These are phyloP conservation scores for Musa acuminata DNA, from an alignment of 176 grass and related monocot genomes.

Conservation along the genomic window DNA sequence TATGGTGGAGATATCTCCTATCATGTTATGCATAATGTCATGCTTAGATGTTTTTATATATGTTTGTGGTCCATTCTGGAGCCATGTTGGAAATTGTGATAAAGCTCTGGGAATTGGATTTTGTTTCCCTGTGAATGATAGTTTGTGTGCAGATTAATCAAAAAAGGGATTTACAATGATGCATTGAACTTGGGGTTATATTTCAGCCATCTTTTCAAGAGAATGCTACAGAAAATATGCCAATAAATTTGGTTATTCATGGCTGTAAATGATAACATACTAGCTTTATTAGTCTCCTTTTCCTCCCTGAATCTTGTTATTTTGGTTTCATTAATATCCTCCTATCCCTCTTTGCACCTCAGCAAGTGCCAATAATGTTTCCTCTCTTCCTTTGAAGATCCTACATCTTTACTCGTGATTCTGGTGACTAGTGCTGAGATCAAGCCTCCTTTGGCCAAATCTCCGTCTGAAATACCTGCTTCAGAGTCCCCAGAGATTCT, in stretches of 20 bases:
- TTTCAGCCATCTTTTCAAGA: background rate
- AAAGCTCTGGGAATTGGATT: background rate
- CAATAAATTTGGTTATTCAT: too few relatives aligned
- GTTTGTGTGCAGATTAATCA: background rate
- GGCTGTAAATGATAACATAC: too few relatives aligned
- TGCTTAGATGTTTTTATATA: background rate
- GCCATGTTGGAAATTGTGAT: background rate
- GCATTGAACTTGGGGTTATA: background rate
- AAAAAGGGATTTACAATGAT: background rate
- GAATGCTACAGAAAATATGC: too few relatives aligned
- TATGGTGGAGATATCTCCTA: background rate
- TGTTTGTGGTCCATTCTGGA: background rate
- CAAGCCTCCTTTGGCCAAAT: background rate
- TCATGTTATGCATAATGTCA: background rate
- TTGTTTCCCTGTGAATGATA: background rate
- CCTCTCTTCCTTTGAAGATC: background rate
- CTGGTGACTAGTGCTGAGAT: background rate
- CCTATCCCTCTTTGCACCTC: background rate
- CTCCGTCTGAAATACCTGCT: background rate
- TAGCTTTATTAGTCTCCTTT: too few relatives aligned
- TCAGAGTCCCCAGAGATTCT: background rate
- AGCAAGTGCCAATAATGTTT: background rate
- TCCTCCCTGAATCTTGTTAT: too few relatives aligned
- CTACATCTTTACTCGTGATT: background rate
- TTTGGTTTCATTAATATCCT: background rate